A percentile compares a stretch with the other conserved stretches of the same genome.
Evolutionary conservation across 495 filamentous ascomycete genomes (phyloP).

Genomic region (Xylaria venustula): DNA sequence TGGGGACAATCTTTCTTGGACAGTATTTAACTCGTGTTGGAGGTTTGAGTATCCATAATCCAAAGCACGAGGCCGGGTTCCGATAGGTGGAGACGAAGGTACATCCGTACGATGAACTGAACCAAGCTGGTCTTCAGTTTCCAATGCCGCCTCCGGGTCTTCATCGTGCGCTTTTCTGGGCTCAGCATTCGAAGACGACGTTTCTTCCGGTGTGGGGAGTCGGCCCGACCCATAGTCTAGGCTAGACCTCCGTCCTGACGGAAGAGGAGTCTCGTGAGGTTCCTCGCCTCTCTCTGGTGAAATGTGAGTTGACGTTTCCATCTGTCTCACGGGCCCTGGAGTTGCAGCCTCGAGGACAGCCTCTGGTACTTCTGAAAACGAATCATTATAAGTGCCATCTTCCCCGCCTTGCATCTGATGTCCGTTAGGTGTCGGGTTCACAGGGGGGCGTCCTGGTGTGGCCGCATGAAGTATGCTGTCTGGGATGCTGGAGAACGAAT

Average conservation of each 20-base stretch:
- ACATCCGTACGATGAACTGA: constrained; percentile 15
- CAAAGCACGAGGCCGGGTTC: constrained; percentile 26
- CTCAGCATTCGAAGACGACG: constrained; percentile 46
- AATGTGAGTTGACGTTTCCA: not conserved
- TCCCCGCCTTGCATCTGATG: constrained; percentile 17
- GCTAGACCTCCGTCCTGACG: constrained; percentile 23
- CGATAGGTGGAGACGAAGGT: constrained; percentile 27
- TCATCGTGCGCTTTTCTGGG: constrained; percentile 20
- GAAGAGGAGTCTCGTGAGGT: not conserved
- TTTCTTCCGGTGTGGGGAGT: constrained; percentile 55
- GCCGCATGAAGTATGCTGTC: constrained; percentile 29
- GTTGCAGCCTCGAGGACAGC: constrained; percentile 48
- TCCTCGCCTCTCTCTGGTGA: constrained; percentile 4
- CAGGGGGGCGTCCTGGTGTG: constrained; percentile 25
- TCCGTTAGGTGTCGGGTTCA: constrained; percentile 18
- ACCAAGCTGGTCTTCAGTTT: not conserved
- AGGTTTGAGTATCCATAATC: constrained; percentile 25
- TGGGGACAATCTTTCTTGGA: constrained; percentile 29
- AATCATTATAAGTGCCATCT: constrained; percentile 44
- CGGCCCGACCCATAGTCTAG: constrained; percentile 39
- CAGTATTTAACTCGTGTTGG: constrained; percentile 25
- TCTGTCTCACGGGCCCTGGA: constrained; percentile 30
- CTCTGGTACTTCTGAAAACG: constrained; percentile 51
- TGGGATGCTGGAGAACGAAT: constrained; percentile 30
- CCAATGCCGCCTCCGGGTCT: constrained; percentile 14